phyloP scores from a whole-genome alignment of 192 early-diverging fungal genomes.

The Gamsiella multidivaricata region DNA sequence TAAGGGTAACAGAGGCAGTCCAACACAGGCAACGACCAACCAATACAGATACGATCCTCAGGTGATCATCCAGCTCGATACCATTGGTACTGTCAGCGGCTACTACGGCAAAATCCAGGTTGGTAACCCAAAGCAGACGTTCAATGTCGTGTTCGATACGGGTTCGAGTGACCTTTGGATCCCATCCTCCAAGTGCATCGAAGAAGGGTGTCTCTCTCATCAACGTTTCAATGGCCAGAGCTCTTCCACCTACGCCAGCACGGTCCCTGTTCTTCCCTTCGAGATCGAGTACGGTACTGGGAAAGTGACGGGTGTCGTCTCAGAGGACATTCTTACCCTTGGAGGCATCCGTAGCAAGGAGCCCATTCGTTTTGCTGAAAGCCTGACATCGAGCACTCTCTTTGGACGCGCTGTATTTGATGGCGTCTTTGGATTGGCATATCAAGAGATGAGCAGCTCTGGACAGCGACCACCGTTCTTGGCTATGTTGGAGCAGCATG shows the following conservation, averaged over 20 bases:
- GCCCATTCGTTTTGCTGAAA: slow-evolving; percentile 42
- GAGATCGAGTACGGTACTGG: slow-evolving; percentile 52
- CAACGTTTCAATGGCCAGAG: slow-evolving; percentile 19
- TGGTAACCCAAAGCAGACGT: slow-evolving; percentile 46
- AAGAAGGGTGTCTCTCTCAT: slow-evolving; percentile 40
- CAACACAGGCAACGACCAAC: neutral
- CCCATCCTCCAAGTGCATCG: slow-evolving; percentile 60
- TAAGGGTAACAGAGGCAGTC: neutral
- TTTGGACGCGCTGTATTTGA: slow-evolving; percentile 46
- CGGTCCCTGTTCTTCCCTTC: slow-evolving; percentile 10
- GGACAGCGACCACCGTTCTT: slow-evolving; percentile 35
- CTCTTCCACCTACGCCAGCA: slow-evolving; percentile 17
- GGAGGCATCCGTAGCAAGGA: slow-evolving; percentile 23
- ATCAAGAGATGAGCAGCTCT: slow-evolving; percentile 50
- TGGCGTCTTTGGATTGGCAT: slow-evolving; percentile 47
- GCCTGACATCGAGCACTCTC: slow-evolving; percentile 25
- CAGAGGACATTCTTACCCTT: slow-evolving; percentile 37
- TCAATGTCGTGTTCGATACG: slow-evolving; percentile 64
- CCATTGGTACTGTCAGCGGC: slow-evolving; percentile 44
- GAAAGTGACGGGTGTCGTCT: slow-evolving; percentile 35
- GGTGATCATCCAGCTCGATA: slow-evolving; percentile 18
- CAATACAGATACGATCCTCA: slow-evolving; percentile 16
- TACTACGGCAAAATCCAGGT: slow-evolving; percentile 50
- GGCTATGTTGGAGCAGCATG: slow-evolving; percentile 40
- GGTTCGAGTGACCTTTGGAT: slow-evolving; percentile 74